Evolutionary conservation across 345 rosid genomes (phyloP).

Genomic region (Cardamine resedifolia): DNA sequence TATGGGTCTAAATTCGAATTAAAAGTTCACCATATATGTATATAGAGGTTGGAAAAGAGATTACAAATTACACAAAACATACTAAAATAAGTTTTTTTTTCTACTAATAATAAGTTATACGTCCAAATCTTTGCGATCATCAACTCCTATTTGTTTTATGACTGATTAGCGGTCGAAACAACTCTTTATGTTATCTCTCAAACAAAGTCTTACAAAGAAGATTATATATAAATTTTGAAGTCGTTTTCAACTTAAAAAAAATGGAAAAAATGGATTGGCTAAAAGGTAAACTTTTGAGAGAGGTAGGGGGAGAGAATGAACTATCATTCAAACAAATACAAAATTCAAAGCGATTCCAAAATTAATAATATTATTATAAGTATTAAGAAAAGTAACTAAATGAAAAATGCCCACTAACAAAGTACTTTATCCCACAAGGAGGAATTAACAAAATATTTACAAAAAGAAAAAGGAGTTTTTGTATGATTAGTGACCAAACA

Average conservation of each 20-base stretch:
- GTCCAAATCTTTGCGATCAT: neutral
- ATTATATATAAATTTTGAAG: constrained; percentile 9
- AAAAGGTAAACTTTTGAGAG: constrained; percentile 35
- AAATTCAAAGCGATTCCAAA: constrained; percentile 15
- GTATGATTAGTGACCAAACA: constrained; percentile 57
- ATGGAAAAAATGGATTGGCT: neutral
- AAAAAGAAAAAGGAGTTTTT: constrained; percentile 29
- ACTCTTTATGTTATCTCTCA: neutral
- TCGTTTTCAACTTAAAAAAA: constrained; percentile 16
- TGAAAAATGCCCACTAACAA: constrained; percentile 76
- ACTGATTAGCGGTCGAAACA: neutral
- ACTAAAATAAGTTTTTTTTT: neutral
- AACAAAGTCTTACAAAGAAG: neutral
- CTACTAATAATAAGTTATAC: neutral
- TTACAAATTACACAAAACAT: neutral
- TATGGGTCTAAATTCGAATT: neutral
- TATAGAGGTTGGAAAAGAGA: neutral
- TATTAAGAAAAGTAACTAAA: constrained; percentile 26
- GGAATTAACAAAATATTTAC: constrained; percentile 32
- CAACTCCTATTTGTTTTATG: neutral
- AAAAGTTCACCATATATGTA: neutral
- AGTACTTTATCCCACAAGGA: constrained; percentile 40
- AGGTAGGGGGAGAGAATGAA: constrained; percentile 32
- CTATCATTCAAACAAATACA: constrained; percentile 27
- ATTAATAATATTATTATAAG: neutral